Conservation (phyloP, 768 basidiomycete genomes). For the Pisolithus albus region DNA sequence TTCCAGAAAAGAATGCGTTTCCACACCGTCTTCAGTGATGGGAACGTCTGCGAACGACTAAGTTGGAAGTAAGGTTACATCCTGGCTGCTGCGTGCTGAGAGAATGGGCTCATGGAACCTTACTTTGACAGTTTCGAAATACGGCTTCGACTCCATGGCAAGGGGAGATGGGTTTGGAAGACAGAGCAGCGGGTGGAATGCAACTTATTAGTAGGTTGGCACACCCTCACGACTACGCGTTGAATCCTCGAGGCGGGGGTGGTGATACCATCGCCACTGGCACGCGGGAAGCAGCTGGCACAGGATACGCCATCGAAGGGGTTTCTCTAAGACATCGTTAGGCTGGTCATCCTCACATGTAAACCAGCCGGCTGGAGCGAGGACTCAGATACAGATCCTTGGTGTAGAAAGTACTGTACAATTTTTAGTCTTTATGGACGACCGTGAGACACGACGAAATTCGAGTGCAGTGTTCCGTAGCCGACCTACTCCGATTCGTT, state of each 20-base stretch:
- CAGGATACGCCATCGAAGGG: not conserved
- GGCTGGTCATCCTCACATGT: too few relatives aligned
- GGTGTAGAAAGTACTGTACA: too few relatives aligned
- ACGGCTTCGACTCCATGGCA: slow-evolving; percentile 36
- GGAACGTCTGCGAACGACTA: slow-evolving; percentile 87
- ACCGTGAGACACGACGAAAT: slow-evolving; percentile 11
- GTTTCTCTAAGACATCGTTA: too few relatives aligned
- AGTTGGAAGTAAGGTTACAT: slow-evolving; percentile 1
- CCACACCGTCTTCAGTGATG: slow-evolving; percentile 67
- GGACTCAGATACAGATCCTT: too few relatives aligned
- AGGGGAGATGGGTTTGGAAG: slow-evolving; percentile 1
- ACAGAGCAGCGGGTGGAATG: not conserved
- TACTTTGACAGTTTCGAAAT: slow-evolving; percentile 67
- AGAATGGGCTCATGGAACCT: slow-evolving; percentile 8
- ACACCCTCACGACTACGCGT: slow-evolving; percentile 6
- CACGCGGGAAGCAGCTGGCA: slow-evolving; percentile 4
- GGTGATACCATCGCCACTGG: slow-evolving; percentile 9
- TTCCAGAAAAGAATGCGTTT: slow-evolving; percentile 74
- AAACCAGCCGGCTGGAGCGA: too few relatives aligned
- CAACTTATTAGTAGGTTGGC: not conserved
- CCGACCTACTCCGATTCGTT: too few relatives aligned
- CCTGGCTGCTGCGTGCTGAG: not conserved
- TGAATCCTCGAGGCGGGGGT: slow-evolving; percentile 27
- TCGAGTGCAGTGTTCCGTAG: too few relatives aligned
- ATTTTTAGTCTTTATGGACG: too few relatives aligned